These are phyloP conservation scores for Exserohilum rostratum DNA, from an alignment of 2,329 filamentous ascomycete genomes.

Conservation along the genomic window DNA sequence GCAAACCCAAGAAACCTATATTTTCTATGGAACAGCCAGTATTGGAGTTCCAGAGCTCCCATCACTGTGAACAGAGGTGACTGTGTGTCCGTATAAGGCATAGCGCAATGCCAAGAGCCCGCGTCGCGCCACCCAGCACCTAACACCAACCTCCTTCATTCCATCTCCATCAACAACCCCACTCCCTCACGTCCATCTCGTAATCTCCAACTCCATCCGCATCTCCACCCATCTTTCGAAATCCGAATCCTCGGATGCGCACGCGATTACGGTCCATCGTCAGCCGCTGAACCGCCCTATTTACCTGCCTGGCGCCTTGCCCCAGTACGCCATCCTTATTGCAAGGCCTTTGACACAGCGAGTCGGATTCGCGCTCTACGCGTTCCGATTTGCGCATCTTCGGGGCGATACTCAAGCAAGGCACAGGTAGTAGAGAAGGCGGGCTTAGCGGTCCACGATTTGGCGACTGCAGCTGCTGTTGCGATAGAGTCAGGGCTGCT, in stretches of 20 bases:
- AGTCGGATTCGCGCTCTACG: background rate
- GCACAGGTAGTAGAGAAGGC: constrained; percentile 1
- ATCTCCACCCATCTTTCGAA: background rate
- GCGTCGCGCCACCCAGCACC: background rate
- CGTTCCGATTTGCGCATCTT: constrained; percentile 8
- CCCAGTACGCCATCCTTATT: constrained; percentile 10
- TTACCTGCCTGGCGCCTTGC: constrained; percentile 6
- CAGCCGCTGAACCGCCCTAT: constrained; percentile 2
- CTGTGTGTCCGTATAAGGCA: background rate
- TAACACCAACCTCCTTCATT: background rate
- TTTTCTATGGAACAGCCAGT: too few species aligned
- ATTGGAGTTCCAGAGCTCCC: too few species aligned
- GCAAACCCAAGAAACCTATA: too few species aligned
- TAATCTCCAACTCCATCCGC: background rate
- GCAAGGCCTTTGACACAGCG: constrained; percentile 6
- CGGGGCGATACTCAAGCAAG: constrained; percentile 12
- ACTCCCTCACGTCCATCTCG: background rate
- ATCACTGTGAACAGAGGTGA: too few species aligned
- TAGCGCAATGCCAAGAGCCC: background rate
- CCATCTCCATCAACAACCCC: background rate
- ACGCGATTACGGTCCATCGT: constrained; percentile 2
- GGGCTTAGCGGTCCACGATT: constrained; percentile 9
- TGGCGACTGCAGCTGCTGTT: background rate
- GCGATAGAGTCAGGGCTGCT: constrained; percentile 11
- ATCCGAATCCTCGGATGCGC: background rate